Evolutionary conservation across 2,329 filamentous ascomycete species (phyloP), one percentile per base, ranked within the genome.

Genomic region (Fusarium phyllophilum): DNA sequence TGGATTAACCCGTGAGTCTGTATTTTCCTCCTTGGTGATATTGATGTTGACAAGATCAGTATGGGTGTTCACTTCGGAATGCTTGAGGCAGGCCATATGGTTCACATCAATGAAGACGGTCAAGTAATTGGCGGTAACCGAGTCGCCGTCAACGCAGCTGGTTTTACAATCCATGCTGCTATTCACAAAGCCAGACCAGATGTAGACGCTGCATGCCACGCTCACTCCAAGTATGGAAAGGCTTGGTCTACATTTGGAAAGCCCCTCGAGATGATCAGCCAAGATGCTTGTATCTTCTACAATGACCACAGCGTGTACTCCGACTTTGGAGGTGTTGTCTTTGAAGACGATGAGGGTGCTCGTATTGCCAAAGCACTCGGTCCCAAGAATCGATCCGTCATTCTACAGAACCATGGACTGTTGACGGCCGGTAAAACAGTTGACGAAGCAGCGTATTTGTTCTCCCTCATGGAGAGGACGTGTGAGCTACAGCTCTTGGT

Each of bases 371-470:
- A 83, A 33, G 87, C 90, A 0, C 78, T 93, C 3, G 91, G 91
- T 0, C 73, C 78, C 1, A 80, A 84, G 0, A 86, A 85, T 51
- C 88, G 82, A 73, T 88, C 85, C 1, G 83, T 89, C 64, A 89
- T 93, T 36, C 80, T 93, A 34, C 83, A 89, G 56, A 93, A 93
- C 72, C 91, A 93, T 77, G 91, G 91, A 0, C 78, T 93, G 18
- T 78, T 93, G 48, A 92, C 90, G 0, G 89, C 90, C 0, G 91
- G 91, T 2, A 79, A 78, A 2, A 93, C 90, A 0, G 90, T 93
- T 2, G 91, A 93, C 66, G 91, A 93, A 79, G 91, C 91, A 1
- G 89, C 89, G 0, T 92, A 89, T 75, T 78, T 92, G 18, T 92
- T 91, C 77, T 74, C 73, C 5, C 41, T 79, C 29, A 77, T 82